These are phyloP conservation scores for Syzygium jambos DNA, from an alignment of 345 rosid genomes.

Conservation along the genomic window DNA sequence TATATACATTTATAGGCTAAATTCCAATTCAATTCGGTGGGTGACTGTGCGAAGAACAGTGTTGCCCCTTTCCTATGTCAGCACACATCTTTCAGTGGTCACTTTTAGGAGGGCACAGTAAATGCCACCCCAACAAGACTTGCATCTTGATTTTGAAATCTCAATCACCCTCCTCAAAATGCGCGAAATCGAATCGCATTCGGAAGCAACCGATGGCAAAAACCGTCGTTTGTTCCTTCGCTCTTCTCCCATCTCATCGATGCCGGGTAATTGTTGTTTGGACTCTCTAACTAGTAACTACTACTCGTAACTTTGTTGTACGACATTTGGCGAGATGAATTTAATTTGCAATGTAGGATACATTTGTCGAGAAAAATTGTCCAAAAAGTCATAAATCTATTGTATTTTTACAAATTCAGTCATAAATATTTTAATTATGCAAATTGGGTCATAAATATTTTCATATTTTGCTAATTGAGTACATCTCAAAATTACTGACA, in stretches of 20 bases:
- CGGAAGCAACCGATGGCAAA: neutral
- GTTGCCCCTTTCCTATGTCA: neutral
- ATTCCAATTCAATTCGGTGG: neutral
- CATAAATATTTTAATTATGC: no score
- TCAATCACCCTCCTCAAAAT: neutral
- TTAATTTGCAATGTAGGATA: neutral
- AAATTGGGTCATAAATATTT: no score
- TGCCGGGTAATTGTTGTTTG: neutral
- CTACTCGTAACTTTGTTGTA: neutral
- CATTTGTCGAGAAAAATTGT: neutral
- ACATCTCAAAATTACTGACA: no score
- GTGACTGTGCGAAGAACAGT: neutral
- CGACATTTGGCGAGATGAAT: neutral
- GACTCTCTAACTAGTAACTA: neutral
- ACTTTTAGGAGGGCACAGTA: neutral
- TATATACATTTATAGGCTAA: neutral
- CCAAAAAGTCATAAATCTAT: no score
- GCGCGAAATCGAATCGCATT: neutral
- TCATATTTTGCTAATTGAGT: no score
- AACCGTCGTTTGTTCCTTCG: neutral
- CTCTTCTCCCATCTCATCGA: neutral
- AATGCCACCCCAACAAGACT: neutral
- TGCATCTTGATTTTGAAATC: neutral
- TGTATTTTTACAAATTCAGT: no score
- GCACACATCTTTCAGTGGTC: neutral